phyloP scores from a whole-genome alignment of 768 basidiomycete genomes.

The Galerina marginata region DNA sequence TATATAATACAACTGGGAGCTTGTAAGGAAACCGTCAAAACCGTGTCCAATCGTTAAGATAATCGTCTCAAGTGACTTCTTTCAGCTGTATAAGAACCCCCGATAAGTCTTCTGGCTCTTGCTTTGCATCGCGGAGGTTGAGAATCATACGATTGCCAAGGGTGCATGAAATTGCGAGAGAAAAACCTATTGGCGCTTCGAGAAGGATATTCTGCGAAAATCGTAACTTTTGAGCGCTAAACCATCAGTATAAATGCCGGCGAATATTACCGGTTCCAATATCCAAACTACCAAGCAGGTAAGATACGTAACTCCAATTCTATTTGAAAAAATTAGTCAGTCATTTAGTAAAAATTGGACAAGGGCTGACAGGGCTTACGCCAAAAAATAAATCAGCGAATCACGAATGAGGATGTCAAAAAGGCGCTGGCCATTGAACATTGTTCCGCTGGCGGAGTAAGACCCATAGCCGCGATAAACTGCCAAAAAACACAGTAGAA shows the following conservation, averaged over 20 bases:
- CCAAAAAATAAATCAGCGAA: not conserved
- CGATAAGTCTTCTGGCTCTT: too few relatives aligned
- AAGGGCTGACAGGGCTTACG: not conserved
- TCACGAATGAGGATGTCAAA: not conserved
- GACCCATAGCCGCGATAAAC: not conserved
- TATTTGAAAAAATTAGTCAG: not conserved
- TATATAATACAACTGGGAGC: too few relatives aligned
- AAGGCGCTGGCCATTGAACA: not conserved
- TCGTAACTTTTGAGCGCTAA: not conserved
- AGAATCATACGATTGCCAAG: not conserved
- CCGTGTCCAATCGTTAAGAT: too few relatives aligned
- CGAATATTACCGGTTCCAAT: not conserved
- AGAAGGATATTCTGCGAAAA: not conserved
- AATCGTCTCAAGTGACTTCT: too few relatives aligned
- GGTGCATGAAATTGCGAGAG: not conserved
- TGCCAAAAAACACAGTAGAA: not conserved
- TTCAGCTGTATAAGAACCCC: too few relatives aligned
- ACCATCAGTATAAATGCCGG: too few relatives aligned
- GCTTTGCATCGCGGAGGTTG: not conserved
- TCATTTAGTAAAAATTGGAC: too few relatives aligned
- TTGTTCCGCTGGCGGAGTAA: not conserved
- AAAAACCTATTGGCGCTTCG: constrained; percentile 1
- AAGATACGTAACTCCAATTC: not conserved
- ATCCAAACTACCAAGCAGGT: constrained; percentile 1
- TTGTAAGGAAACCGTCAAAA: too few relatives aligned